phyloP scores from a whole-genome alignment of 2,329 filamentous ascomycete genomes.

The Penicillium rolfsii region DNA sequence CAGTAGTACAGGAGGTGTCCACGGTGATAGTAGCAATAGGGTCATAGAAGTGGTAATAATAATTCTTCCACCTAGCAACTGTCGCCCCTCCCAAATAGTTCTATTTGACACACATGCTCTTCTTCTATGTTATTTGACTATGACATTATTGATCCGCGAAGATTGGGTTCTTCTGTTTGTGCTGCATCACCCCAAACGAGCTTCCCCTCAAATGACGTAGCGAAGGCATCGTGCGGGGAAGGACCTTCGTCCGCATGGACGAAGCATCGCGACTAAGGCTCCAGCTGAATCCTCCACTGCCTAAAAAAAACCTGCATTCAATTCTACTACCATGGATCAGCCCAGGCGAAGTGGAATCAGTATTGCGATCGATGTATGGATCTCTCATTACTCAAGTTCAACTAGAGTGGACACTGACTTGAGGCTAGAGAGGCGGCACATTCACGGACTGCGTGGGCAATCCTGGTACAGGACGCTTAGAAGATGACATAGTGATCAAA shows the following conservation, averaged over 20 bases:
- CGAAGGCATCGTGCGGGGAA: constrained; percentile 9
- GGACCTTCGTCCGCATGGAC: neutral
- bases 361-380: constrained; percentile 30
- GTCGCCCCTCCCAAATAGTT: neutral
- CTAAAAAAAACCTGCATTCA: neutral
- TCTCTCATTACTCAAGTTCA: neutral
- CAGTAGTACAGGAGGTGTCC: neutral
- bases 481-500: constrained; percentile 81
- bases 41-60: too few species aligned
- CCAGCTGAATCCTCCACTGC: neutral
- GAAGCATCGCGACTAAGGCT: neutral
- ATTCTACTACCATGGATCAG: constrained; percentile 11
- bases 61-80: too few species aligned
- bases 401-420: neutral
- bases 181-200: neutral
- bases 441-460: constrained; percentile 32
- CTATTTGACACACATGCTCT: neutral
- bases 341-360: constrained; percentile 21
- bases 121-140: neutral
- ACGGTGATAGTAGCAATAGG: neutral
- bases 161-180: neutral
- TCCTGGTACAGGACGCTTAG: constrained; percentile 61
- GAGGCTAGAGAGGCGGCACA: constrained; percentile 27
- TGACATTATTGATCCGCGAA: neutral
- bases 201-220: constrained; percentile 7